Conservation (phyloP, 495 filamentous ascomycete genomes). For the Cercophora newfieldiana region DNA sequence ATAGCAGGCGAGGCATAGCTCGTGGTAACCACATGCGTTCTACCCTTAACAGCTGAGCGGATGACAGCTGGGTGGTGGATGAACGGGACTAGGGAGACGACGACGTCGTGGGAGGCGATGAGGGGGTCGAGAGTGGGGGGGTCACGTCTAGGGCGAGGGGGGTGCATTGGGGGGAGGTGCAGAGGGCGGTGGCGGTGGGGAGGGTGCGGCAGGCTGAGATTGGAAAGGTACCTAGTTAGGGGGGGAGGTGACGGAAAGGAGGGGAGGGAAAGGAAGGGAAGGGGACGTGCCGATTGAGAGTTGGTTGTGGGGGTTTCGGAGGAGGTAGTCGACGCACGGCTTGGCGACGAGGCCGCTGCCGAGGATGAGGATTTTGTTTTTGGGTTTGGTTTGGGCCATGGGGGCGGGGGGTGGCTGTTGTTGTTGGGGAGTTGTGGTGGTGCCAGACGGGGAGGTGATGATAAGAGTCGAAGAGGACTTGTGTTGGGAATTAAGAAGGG, state of each 20-base stretch:
- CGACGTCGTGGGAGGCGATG: constrained; percentile 1
- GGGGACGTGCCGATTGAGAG: neutral
- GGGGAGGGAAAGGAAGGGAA: too few relatives aligned
- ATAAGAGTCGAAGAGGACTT: neutral
- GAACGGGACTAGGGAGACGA: constrained; percentile 2
- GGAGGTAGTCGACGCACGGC: neutral
- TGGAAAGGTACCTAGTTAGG: too few relatives aligned
- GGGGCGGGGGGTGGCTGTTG: neutral
- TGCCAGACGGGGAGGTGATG: neutral
- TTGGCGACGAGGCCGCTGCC: neutral
- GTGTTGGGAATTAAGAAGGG: neutral
- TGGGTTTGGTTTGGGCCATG: neutral
- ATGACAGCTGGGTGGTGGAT: neutral
- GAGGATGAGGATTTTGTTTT: neutral
- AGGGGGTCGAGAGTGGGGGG: neutral
- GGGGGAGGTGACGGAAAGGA: neutral
- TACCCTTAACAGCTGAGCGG: neutral
- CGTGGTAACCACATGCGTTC: neutral
- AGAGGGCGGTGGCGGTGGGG: neutral
- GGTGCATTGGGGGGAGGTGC: neutral
- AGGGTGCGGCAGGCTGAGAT: constrained; percentile 1
- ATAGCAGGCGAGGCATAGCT: neutral
- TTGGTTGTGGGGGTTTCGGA: neutral
- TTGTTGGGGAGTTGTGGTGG: too few relatives aligned
- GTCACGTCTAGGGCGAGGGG: neutral